phyloP scores from a whole-genome alignment of 768 basidiomycete genomes.

The Phlebiopsis flavidoalba region DNA sequence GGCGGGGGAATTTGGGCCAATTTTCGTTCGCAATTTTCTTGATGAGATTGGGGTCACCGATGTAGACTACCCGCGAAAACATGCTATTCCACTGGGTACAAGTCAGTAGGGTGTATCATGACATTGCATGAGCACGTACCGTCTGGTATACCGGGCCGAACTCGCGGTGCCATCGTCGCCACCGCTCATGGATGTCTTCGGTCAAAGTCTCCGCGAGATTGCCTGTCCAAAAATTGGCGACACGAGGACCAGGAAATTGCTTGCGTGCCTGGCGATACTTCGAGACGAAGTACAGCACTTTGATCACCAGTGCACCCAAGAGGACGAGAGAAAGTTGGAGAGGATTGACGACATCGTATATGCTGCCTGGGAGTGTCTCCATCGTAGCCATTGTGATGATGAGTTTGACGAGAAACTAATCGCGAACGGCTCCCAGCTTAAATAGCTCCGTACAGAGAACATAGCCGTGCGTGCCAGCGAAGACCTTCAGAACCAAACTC shows the following conservation, averaged over 20 bases:
- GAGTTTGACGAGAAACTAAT: neutral
- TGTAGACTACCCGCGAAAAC: neutral
- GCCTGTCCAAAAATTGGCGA: neutral
- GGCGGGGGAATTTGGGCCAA: slow-evolving; percentile 1
- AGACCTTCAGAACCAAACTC: neutral
- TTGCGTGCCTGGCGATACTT: neutral
- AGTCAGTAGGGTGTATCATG: too few relatives aligned
- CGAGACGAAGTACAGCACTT: neutral
- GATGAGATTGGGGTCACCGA: slow-evolving; percentile 3
- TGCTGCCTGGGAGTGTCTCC: too few relatives aligned
- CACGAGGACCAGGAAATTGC: slow-evolving; percentile 1
- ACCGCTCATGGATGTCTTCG: neutral
- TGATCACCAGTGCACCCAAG: neutral
- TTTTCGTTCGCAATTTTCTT: slow-evolving; percentile 3
- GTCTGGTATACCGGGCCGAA: slow-evolving; percentile 1
- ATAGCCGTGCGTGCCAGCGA: neutral
- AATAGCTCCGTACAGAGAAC: neutral
- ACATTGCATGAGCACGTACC: neutral
- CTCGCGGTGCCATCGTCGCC: slow-evolving; percentile 3
- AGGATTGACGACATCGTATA: too few relatives aligned
- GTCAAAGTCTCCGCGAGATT: neutral
- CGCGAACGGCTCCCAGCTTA: neutral
- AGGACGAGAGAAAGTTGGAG: too few relatives aligned
- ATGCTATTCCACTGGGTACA: neutral
- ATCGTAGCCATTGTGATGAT: too few relatives aligned